Conservation (phyloP, 2,329 filamentous ascomycete species). For the Dichotomopilus funicola region DNA sequence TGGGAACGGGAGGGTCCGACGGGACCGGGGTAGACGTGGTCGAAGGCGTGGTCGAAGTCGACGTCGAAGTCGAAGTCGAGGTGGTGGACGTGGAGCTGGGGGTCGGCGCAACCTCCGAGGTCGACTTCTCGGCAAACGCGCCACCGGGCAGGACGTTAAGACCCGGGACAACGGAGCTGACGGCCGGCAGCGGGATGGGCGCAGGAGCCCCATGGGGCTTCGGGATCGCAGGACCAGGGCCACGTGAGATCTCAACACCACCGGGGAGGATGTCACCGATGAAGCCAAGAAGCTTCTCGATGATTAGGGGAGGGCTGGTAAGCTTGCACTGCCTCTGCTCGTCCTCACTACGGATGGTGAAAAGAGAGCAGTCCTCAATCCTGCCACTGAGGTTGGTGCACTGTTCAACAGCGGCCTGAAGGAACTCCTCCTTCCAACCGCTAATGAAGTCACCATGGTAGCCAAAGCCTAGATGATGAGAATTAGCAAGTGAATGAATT, state of each 20-base stretch:
- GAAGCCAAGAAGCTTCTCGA: slow-evolving; percentile 55
- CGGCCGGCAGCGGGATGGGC: slow-evolving; percentile 23
- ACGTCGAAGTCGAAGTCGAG: slow-evolving; percentile 20
- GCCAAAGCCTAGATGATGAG: slow-evolving; percentile 50
- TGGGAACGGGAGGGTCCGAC: slow-evolving; percentile 26
- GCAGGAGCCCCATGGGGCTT: slow-evolving; percentile 6
- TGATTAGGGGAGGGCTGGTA: slow-evolving; percentile 44
- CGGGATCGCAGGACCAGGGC: slow-evolving; percentile 23
- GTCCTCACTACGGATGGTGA: slow-evolving; percentile 57
- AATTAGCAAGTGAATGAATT: slow-evolving; percentile 1
- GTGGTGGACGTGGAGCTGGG: slow-evolving; percentile 12
- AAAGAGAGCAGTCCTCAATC: slow-evolving; percentile 69
- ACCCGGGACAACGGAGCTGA: slow-evolving; percentile 29
- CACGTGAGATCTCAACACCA: slow-evolving; percentile 41
- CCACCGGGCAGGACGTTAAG: slow-evolving; percentile 34
- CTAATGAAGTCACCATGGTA: slow-evolving; percentile 77
- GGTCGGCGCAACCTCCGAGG: slow-evolving; percentile 7
- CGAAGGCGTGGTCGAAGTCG: slow-evolving; percentile 17
- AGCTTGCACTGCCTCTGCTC: slow-evolving; percentile 56
- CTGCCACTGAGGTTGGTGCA: slow-evolving; percentile 67
- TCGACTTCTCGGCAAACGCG: slow-evolving; percentile 31
- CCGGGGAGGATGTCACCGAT: slow-evolving; percentile 58
- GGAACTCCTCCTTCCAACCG: slow-evolving; percentile 65
- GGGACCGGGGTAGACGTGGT: slow-evolving; percentile 19
- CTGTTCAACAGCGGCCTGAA: slow-evolving; percentile 64